Evolutionary conservation across 2,329 filamentous ascomycete genomes (phyloP).

Genomic region (Cordyceps farinosa): DNA sequence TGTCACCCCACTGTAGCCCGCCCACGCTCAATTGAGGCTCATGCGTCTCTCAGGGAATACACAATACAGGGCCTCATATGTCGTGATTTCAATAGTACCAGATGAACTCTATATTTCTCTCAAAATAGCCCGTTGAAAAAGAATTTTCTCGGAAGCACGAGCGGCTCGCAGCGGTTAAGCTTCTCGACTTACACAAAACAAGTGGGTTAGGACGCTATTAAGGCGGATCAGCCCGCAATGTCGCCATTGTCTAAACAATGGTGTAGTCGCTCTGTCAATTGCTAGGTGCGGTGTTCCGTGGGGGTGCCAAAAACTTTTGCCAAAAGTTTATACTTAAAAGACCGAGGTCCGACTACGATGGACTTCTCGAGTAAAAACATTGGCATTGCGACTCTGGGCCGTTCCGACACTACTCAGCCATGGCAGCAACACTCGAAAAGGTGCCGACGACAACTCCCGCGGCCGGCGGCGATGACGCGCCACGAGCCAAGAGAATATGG

Average conservation of each 20-base stretch:
- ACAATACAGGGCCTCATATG: not conserved
- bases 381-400: not conserved
- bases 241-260: slow-evolving; percentile 14
- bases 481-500: slow-evolving; percentile 33
- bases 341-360: not conserved
- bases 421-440: slow-evolving; percentile 1
- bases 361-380: not conserved
- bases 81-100: not conserved
- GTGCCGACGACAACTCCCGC: not conserved
- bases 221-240: slow-evolving; percentile 15
- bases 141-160: not conserved
- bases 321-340: not conserved
- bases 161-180: slow-evolving; percentile 2
- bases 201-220: not conserved
- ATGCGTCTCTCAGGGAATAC: not conserved
- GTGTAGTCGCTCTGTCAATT: not conserved
- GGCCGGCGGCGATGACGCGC: not conserved
- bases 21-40: not conserved
- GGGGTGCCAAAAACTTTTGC: not conserved
- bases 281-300: not conserved
- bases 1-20: no score
- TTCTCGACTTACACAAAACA: not conserved
- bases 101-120: not conserved
- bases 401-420: not conserved
- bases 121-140: no score